Base-by-base conservation (phyloP, 768 basidiomycete species). In the Trametes meyenii region DNA sequence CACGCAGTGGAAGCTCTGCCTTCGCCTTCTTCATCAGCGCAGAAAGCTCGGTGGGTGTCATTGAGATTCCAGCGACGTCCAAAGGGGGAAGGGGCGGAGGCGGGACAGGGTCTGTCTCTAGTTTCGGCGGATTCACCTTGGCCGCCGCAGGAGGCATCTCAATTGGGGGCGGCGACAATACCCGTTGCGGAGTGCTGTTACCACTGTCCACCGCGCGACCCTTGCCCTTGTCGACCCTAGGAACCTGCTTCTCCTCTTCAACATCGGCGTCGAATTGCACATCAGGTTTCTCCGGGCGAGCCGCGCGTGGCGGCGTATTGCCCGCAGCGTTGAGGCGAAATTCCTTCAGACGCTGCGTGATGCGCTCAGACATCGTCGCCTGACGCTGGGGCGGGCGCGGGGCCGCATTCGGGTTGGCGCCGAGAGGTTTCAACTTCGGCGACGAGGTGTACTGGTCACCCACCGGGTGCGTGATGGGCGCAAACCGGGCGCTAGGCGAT, bases 151-250 rank as follows among this genome's bases (percentile, higher is more conserved):
- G 82, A 5, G 86, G 82, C 11, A 85, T 73, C 1, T 86, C 91
- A 77, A 86, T 75, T 23, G 84, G 80, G 54, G 83, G 85, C 13
- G 90, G 89, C 3, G 84, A 89, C 16, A 76, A 74, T 8, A 77
- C 66, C 46, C 77, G 66, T 49, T 50, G 46, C 16, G 62, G 40
- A 33, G 73, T 74, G 35, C 75, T 67, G 5, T 74, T 72, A 26
- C 70, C 51, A 38, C 74, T 72, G 49, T 84, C 84, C 42, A 83
- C 68, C 24, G 83, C 85, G 69, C 84, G 88, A 62, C 86, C 86
- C 73, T 92, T 93, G 59, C 91, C 92, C 72, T 94, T 94, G 79
- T 94, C 91, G n/a, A 89, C 72, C 68, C 84, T 90, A 8, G 83
- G 79, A 10, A 75, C 60, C 65, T 67, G 33, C 53, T 68, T 58